Percentiles rank a stretch among this genome's conserved stretches.
phyloP scores from a whole-genome alignment of 1,284 basidiomycete species.

The Flammula alnicola region DNA sequence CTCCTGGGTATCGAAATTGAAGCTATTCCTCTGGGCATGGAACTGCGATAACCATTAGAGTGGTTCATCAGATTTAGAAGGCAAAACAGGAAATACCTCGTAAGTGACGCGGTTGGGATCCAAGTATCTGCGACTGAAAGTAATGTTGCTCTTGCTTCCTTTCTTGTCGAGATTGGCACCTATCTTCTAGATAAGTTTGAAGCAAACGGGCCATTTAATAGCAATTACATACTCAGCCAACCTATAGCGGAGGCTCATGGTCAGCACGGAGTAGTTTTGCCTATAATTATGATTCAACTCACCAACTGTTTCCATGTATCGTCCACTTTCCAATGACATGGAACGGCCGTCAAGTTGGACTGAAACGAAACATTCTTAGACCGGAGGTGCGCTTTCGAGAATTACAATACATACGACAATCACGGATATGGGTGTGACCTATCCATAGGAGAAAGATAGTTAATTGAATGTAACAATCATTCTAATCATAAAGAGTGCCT shows the following conservation, averaged over 20 bases:
- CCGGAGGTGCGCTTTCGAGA: background rate
- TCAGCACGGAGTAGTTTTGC: slow-evolving; percentile 1
- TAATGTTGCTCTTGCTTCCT: slow-evolving; percentile 51
- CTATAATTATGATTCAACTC: slow-evolving; percentile 14
- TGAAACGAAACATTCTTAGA: slow-evolving; percentile 18
- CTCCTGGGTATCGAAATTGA: slow-evolving; percentile 57
- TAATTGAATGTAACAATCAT: too few species aligned
- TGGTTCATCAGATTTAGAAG: background rate
- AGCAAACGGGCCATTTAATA: too few species aligned
- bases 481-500: slow-evolving; percentile 10
- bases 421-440: slow-evolving; percentile 81
- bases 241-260: slow-evolving; percentile 34
- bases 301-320: slow-evolving; percentile 90
- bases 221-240: slow-evolving; percentile 51
- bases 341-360: slow-evolving; percentile 66
- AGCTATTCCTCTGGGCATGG: slow-evolving; percentile 51
- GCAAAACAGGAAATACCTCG: slow-evolving; percentile 44
- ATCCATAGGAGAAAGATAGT: slow-evolving; percentile 1
- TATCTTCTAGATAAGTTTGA: slow-evolving; percentile 26
- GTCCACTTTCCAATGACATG: slow-evolving; percentile 79
- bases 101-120: slow-evolving; percentile 78
- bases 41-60: slow-evolving; percentile 43
- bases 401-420: slow-evolving; percentile 57
- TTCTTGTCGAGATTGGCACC: slow-evolving; percentile 54
- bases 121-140: slow-evolving; percentile 72